Base-by-base conservation (phyloP, 2,329 filamentous ascomycete species). In the Ophiognomonia clavigignenti-juglandacearum region DNA sequence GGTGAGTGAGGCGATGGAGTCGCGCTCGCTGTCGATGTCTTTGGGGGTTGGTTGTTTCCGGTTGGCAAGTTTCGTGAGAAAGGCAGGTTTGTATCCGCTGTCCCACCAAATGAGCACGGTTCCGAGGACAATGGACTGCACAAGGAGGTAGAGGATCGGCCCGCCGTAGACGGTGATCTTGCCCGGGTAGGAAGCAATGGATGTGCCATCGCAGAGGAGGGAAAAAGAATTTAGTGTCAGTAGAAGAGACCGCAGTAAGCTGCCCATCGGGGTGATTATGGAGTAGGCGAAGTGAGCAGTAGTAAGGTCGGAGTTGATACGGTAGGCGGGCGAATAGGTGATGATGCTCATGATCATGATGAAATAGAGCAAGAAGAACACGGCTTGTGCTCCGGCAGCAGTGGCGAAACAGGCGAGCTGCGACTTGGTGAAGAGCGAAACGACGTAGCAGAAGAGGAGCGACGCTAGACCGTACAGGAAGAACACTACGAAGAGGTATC, bases 161-260 rank as follows among this genome's bases (percentile, higher is more conserved):
- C 87, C 88, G 24, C 91, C 91, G 57, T 90, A 96, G 23, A 85
- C 77, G 1, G 75, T 74, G 26, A 96, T 80, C 4, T 75, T 80
- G 6, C 80, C 85, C 0, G 90, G 87, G 54, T 88, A 84, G 1
- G 73, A 69, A 1, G 83, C 80, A 18, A 90, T 66, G n/a, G 72
- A 51, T 18, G 78, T 70, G 22, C 77, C 82, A 26, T 79, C 74
- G 61, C 91, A 96, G 2, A 88, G 77, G 0, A 88, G 76, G 1
- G 86, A 90, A 64, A 96, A 96, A 3, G 91, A 72, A 60, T 96
- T 96, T 42, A 95, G 73, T 0, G 83, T 74, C 4, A 95, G 68
- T 56, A 96, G 86, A 27, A 96, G 65, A 0, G 87, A 76, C 49
- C 88, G 76, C 18, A 88, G 71, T 11, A 92, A 71, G 37, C 84